phyloP scores from a whole-genome alignment of 2,329 filamentous ascomycete species.

The Mycogone perniciosa region DNA sequence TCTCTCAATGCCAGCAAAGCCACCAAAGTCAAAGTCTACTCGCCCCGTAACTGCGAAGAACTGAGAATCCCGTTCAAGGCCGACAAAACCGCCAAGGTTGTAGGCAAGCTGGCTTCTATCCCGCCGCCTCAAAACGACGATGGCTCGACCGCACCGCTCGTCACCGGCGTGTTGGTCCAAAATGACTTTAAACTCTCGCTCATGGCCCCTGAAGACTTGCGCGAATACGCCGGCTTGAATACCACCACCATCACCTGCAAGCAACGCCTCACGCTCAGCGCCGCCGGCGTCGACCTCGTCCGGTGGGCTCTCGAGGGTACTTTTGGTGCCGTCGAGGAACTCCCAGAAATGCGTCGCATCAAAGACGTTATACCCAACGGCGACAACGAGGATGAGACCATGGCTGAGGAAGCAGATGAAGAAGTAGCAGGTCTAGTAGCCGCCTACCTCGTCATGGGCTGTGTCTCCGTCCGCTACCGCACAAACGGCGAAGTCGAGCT shows the following conservation, averaged over 20 bases:
- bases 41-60: conserved; percentile 90
- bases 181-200: conserved; percentile 96
- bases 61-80: conserved; percentile 90
- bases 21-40: conserved; percentile 84
- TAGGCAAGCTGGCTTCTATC: conserved; percentile 83
- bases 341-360: conserved; percentile 46
- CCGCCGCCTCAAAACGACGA: conserved; percentile 52
- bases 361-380: conserved; percentile 26
- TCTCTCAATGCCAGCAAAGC: conserved; percentile 81
- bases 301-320: conserved; percentile 92
- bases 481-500: conserved; percentile 76
- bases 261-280: conserved; percentile 79
- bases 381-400: conserved; percentile 17
- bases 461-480: conserved; percentile 73
- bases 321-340: conserved; percentile 76
- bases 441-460: conserved; percentile 78
- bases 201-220: conserved; percentile 93
- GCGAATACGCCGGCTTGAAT: conserved; percentile 93
- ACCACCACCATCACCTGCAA: conserved; percentile 92
- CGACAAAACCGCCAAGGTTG: conserved; percentile 93
- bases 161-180: conserved; percentile 89
- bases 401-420: conserved; percentile 56
- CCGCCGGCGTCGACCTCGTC: conserved; percentile 85
- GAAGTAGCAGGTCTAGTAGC: conserved; percentile 51
- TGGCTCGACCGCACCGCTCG: conserved; percentile 41